These are phyloP conservation scores for Solanum neorickii DNA, from an alignment of 257 asterid species.

Conservation along the genomic window DNA sequence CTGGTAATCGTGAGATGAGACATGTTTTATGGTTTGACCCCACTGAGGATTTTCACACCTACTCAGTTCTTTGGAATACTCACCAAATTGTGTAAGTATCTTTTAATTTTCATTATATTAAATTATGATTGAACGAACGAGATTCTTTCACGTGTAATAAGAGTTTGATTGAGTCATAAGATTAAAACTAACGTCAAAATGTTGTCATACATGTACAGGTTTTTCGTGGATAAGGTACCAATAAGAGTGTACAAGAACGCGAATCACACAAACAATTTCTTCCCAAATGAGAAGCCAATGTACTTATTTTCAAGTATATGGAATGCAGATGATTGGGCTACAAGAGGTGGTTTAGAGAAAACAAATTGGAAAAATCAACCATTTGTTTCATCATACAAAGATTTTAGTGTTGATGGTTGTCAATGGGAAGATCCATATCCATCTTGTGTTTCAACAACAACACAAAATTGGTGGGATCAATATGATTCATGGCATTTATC, in stretches of 20 bases:
- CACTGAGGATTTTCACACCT: conserved; percentile 63
- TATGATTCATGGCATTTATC: conserved; percentile 79
- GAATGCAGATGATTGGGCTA: conserved; percentile 99
- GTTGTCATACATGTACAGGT: conserved; percentile 20
- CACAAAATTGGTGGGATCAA: conserved; percentile 89
- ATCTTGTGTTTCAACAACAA: conserved; percentile 73
- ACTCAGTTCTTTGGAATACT: conserved; percentile 74
- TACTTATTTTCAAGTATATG: conserved; percentile 88
- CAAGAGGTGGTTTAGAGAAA: conserved; percentile 90
- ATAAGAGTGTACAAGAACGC: conserved; percentile 83
- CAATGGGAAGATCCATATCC: conserved; percentile 91
- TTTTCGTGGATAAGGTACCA: conserved; percentile 66
- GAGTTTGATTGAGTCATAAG: not conserved
- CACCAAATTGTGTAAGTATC: conserved; percentile 64
- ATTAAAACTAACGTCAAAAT: not conserved
- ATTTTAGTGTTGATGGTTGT: conserved; percentile 73
- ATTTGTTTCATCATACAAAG: conserved; percentile 76
- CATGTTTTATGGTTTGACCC: conserved; percentile 92
- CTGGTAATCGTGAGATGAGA: conserved; percentile 87
- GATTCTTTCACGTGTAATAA: not conserved
- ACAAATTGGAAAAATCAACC: conserved; percentile 89
- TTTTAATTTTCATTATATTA: not conserved
- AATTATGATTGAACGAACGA: not conserved
- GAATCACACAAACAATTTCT: conserved; percentile 81
- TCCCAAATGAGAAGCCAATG: conserved; percentile 84